These are phyloP conservation scores for Plectosphaerella sp. DNA, from an alignment of 2,329 filamentous ascomycete species.

Conservation along the genomic window DNA sequence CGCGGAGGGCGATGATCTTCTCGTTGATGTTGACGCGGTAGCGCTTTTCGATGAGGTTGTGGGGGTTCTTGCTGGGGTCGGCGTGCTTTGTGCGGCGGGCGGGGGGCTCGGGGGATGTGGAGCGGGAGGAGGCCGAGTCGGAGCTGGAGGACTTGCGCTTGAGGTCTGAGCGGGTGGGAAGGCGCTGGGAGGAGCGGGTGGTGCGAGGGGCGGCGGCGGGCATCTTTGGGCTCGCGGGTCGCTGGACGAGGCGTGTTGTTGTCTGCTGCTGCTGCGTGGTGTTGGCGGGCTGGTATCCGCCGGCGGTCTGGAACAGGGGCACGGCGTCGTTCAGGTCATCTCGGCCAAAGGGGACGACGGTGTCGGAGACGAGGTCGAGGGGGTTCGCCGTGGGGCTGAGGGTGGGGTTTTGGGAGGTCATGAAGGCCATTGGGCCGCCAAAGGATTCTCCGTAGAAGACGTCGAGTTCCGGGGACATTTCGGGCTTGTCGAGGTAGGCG, in stretches of 20 bases:
- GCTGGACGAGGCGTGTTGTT: not conserved
- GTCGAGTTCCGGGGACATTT: constrained; percentile 21
- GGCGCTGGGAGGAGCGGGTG: constrained; percentile 12
- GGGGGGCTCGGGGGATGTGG: constrained; percentile 35
- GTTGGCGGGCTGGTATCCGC: constrained; percentile 1
- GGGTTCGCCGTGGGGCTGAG: constrained; percentile 30
- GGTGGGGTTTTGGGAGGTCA: constrained; percentile 17
- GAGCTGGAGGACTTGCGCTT: constrained; percentile 27
- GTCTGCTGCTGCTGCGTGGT: constrained; percentile 1
- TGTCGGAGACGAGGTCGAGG: constrained; percentile 20
- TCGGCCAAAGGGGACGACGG: constrained; percentile 16
- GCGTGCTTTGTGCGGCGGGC: constrained; percentile 21
- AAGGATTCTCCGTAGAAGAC: constrained; percentile 24
- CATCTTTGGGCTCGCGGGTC: not conserved
- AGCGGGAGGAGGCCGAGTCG: constrained; percentile 20
- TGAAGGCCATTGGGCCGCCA: constrained; percentile 19
- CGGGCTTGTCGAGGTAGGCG: constrained; percentile 21
- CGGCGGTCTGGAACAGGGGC: constrained; percentile 18
- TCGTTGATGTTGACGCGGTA: constrained; percentile 82
- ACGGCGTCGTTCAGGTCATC: constrained; percentile 18
- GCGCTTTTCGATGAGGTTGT: constrained; percentile 83
- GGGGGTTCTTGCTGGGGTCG: constrained; percentile 66
- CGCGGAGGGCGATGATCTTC: constrained; percentile 71
- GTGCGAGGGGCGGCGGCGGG: not conserved
- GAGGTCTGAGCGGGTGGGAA: constrained; percentile 10